Base-by-base conservation (phyloP, 805 yeast genomes). In the Candida dendrica region DNA sequence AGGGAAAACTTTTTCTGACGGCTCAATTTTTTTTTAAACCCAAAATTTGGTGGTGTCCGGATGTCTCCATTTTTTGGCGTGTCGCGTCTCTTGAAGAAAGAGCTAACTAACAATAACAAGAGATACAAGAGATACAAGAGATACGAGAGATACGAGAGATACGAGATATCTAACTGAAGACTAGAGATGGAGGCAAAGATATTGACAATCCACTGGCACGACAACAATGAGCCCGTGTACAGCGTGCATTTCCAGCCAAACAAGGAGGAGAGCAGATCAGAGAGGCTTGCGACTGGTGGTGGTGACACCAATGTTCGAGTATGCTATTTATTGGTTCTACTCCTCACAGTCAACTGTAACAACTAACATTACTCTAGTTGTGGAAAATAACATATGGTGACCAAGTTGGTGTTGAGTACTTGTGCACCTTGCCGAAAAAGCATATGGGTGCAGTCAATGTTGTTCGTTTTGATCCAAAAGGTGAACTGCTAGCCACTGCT, bases 391-490 rank as follows among this genome's bases (percentile, higher is more conserved):
- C 14, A 20, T 36, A 41, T 11, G 42, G 45, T 3, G 54, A 53
- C 29, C 53, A 58, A 19, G 39, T 60, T 15, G 66, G 65, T 0
- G 84, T 89, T 15, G 84, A 80, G 46, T 91, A 89, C 59, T 65
- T 89, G 24, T 76, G 93, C 15, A 87, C 96, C 0, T 69, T 93
- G 39, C 30, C 30, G 4, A 62, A 83, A 3, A 89, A 88, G 52
- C 98, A 93, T 58, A 85, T 93, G 2, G 96, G 89, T 59, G 96
- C 98, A 0, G 96, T 93, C 17, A 93, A 93, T 56, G 90, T 79
- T 29, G 95, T 87, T 5, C 66, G 96, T 40, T 93, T 90, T 57
- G 81, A 77, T 54, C 79, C 82, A 2, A 63, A 60, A 3, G 96
- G 96, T 1, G 70, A 74, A 38, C 49, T 73, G 6, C 65, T 93